These are phyloP conservation scores for Stereocaulon alpinum DNA, from an alignment of 495 filamentous ascomycete species.

Conservation along the genomic window DNA sequence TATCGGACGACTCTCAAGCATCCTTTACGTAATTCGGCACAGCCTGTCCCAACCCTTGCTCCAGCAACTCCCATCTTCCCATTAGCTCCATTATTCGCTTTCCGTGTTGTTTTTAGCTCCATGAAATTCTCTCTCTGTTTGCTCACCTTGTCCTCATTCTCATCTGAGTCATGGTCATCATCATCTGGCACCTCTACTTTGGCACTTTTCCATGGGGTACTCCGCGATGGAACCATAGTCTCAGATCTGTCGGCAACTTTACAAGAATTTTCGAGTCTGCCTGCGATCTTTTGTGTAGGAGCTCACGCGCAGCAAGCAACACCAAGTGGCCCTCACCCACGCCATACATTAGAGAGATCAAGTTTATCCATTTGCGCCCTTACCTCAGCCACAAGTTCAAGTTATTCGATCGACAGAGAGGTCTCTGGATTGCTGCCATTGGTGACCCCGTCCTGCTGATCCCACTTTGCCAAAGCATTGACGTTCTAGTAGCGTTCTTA, in stretches of 20 bases:
- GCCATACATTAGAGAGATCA: too few relatives aligned
- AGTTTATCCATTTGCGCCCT: not conserved
- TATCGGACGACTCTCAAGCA: too few relatives aligned
- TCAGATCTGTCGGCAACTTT: too few relatives aligned
- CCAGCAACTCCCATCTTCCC: not conserved
- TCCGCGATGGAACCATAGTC: too few relatives aligned
- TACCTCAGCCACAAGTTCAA: not conserved
- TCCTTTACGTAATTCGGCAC: too few relatives aligned
- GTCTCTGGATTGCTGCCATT: not conserved
- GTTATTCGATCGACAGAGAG: not conserved
- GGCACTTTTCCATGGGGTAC: not conserved
- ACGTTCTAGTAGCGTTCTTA: slow-evolving; percentile 37
- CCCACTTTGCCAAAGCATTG: slow-evolving; percentile 31
- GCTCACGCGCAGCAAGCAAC: too few relatives aligned
- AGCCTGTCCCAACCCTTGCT: too few relatives aligned
- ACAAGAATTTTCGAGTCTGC: too few relatives aligned
- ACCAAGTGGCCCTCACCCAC: too few relatives aligned
- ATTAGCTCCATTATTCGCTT: not conserved
- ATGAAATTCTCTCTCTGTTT: not conserved
- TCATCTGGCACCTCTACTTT: not conserved
- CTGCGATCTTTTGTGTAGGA: too few relatives aligned
- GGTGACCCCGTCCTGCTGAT: not conserved
- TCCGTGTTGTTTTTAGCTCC: not conserved
- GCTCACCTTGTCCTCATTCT: not conserved
- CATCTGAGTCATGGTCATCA: not conserved